A percentile compares a stretch with the other conserved stretches of the same genome.
Evolutionary conservation across 306 rosid species (phyloP).

Genomic region (Mimosa bimucronata): DNA sequence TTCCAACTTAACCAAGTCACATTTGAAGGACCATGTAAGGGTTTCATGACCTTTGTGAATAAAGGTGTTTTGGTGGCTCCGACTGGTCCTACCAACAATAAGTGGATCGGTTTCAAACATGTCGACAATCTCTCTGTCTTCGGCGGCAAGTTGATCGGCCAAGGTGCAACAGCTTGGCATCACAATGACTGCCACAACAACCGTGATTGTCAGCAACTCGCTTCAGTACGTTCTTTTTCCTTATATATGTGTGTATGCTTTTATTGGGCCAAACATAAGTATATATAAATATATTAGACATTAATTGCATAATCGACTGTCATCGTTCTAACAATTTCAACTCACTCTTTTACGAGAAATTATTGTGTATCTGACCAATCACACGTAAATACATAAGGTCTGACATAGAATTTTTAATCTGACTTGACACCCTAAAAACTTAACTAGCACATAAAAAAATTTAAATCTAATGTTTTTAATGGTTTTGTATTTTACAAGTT

Average conservation of each 20-base stretch:
- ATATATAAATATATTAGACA: no score
- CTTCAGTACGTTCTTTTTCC: conserved; percentile 39
- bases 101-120: conserved; percentile 62
- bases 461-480: no score
- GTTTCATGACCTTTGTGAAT: conserved; percentile 42
- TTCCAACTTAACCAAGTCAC: conserved; percentile 38
- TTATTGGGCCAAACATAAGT: no score
- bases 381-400: no score
- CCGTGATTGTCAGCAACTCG: conserved; percentile 42
- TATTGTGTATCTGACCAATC: no score
- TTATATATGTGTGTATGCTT: not conserved
- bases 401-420: no score
- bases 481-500: no score
- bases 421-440: no score
- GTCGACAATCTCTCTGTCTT: conserved; percentile 37
- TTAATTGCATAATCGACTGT: no score
- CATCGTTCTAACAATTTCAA: no score
- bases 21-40: conserved; percentile 64
- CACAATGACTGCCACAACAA: conserved; percentile 40
- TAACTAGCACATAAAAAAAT: no score
- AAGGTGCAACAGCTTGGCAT: conserved; percentile 59
- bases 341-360: no score
- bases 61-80: conserved; percentile 57
- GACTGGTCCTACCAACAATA: conserved; percentile 16
- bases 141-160: conserved; percentile 69